phyloP scores from a whole-genome alignment of 305 asterid genomes.

The Lippia alba region DNA sequence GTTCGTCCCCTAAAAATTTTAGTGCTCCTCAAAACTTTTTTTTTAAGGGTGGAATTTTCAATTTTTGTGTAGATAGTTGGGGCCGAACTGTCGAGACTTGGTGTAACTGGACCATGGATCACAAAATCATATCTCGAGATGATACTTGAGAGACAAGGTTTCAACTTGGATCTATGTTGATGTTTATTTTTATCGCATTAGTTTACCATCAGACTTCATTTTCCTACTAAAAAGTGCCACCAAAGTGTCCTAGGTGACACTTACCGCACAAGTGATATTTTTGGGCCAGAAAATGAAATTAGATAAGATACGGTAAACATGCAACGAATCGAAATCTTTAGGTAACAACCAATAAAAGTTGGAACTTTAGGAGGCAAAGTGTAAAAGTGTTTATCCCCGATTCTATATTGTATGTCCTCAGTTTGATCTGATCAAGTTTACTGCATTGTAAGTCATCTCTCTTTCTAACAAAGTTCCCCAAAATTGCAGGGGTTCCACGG shows the following conservation, averaged over 20 bases:
- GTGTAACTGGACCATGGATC: constrained; percentile 92
- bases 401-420: background rate
- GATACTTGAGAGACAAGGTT: constrained; percentile 95
- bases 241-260: too few species aligned
- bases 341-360: too few species aligned
- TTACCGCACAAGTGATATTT: too few species aligned
- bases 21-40: background rate
- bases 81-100: constrained; percentile 87
- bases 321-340: too few species aligned
- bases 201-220: too few species aligned
- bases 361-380: too few species aligned
- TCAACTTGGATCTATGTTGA: constrained; percentile 33
- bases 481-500: constrained; percentile 90
- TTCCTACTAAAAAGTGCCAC: too few species aligned
- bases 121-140: constrained; percentile 95
- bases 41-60: constrained; percentile 11
- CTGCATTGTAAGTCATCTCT: constrained; percentile 22
- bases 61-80: constrained; percentile 75
- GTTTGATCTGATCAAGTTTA: constrained; percentile 17
- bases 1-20: constrained; percentile 2
- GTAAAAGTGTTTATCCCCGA: too few species aligned
- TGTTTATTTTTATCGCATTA: constrained; percentile 4
- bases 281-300: too few species aligned
- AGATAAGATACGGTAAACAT: too few species aligned
- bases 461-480: constrained; percentile 31